Evolutionary conservation across 805 yeast genomes (phyloP).

Genomic region (Metschnikowia picachoensis): DNA sequence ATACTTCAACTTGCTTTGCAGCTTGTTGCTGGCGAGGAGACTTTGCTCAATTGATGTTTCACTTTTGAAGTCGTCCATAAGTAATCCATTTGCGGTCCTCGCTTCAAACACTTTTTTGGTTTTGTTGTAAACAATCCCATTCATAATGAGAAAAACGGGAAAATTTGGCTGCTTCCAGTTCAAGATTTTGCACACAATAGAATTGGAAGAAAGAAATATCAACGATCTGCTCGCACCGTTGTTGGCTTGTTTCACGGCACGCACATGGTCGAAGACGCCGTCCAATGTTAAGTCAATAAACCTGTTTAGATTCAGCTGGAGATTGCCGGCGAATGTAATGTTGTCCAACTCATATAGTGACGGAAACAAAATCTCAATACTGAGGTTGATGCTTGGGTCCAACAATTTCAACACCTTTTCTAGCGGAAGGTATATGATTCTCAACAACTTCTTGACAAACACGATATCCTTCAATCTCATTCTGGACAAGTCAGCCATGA

Average conservation of each 20-base stretch:
- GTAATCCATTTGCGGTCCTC: slow-evolving; percentile 38
- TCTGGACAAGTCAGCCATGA: slow-evolving; percentile 34
- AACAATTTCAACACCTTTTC: slow-evolving; percentile 52
- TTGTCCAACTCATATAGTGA: slow-evolving; percentile 43
- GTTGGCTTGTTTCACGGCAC: slow-evolving; percentile 31
- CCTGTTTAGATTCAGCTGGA: slow-evolving; percentile 55
- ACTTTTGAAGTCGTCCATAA: slow-evolving; percentile 23
- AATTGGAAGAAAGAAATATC: slow-evolving; percentile 81
- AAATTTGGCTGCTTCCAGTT: slow-evolving; percentile 99
- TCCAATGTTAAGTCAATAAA: slow-evolving; percentile 73
- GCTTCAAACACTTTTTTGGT: slow-evolving; percentile 31
- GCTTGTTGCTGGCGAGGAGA: not conserved
- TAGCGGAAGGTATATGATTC: slow-evolving; percentile 54
- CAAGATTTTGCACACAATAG: slow-evolving; percentile 85
- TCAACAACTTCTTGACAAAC: slow-evolving; percentile 41
- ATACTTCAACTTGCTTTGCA: slow-evolving; percentile 14
- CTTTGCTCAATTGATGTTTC: not conserved
- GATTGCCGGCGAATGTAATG: slow-evolving; percentile 38
- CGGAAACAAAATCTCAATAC: slow-evolving; percentile 75
- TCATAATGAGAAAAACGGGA: slow-evolving; percentile 85
- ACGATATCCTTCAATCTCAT: slow-evolving; percentile 36
- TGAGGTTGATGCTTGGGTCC: slow-evolving; percentile 60
- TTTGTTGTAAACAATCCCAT: slow-evolving; percentile 47
- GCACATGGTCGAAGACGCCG: slow-evolving; percentile 74
- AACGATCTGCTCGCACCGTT: slow-evolving; percentile 48